Conservation (phyloP, 352 stramenopile genomes). For the Globisporangium barbulae region DNA sequence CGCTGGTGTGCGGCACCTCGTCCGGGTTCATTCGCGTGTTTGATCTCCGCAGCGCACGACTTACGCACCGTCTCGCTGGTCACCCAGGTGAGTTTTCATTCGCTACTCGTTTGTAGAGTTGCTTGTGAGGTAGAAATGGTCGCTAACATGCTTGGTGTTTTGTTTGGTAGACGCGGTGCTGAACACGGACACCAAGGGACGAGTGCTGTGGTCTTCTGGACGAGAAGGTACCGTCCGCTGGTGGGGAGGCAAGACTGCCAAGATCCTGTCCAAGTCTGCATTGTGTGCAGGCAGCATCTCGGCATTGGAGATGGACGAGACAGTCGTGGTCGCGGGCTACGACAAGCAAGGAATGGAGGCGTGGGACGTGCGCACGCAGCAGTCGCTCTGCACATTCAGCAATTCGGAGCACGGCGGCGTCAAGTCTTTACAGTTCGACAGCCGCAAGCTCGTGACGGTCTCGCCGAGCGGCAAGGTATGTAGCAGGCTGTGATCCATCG, state of each 20-base stretch:
- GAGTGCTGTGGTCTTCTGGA: slow-evolving; percentile 83
- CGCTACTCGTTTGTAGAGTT: not conserved
- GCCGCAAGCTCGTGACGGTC: slow-evolving; percentile 82
- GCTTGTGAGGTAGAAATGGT: not conserved
- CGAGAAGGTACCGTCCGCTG: slow-evolving; percentile 81
- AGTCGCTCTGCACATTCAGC: slow-evolving; percentile 84
- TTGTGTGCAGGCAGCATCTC: slow-evolving; percentile 75
- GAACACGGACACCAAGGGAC: slow-evolving; percentile 82
- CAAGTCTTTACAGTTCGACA: slow-evolving; percentile 80
- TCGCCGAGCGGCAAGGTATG: slow-evolving; percentile 69
- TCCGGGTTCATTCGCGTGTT: slow-evolving; percentile 86
- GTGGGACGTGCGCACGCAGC: slow-evolving; percentile 87
- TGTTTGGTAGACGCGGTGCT: slow-evolving; percentile 58
- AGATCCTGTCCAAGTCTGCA: slow-evolving; percentile 81
- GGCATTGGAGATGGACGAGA: slow-evolving; percentile 87
- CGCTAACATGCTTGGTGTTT: not conserved
- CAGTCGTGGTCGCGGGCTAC: slow-evolving; percentile 84
- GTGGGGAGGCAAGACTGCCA: slow-evolving; percentile 87
- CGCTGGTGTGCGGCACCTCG: slow-evolving; percentile 83
- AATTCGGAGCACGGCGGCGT: slow-evolving; percentile 65
- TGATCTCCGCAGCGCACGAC: slow-evolving; percentile 70
- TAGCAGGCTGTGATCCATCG: not conserved
- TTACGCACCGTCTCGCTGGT: slow-evolving; percentile 80
- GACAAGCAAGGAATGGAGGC: slow-evolving; percentile 80
- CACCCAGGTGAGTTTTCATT: slow-evolving; percentile 63